These are phyloP conservation scores for Chamaenerion angustifolium DNA, from an alignment of 345 rosid species.

Conservation along the genomic window DNA sequence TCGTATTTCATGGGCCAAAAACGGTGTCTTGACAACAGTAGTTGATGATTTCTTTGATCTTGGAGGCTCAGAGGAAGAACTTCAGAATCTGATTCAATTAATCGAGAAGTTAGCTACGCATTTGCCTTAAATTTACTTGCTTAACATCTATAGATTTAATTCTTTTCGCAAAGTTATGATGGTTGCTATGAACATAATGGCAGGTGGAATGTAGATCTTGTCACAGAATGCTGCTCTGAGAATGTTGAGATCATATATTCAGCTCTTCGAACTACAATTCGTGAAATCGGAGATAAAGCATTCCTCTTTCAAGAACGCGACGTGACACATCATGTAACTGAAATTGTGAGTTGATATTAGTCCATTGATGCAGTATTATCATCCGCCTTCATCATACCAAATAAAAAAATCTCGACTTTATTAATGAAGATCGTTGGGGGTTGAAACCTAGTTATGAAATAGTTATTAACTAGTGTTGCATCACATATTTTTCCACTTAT, in stretches of 20 bases:
- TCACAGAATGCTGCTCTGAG: slow-evolving; percentile 45
- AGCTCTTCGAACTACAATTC: slow-evolving; percentile 49
- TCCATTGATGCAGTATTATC: background rate
- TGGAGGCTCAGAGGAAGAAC: slow-evolving; percentile 72
- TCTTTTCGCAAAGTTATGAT: no score
- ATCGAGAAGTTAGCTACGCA: slow-evolving; percentile 36
- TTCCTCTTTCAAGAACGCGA: slow-evolving; percentile 45
- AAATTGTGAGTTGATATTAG: slow-evolving; percentile 29
- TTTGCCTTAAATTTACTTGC: slow-evolving; percentile 4
- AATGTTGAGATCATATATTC: slow-evolving; percentile 65
- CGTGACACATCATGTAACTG: slow-evolving; percentile 33
- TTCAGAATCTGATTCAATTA: slow-evolving; percentile 48
- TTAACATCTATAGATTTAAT: no score
- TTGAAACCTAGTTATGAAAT: no score
- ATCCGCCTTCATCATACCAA: no score
- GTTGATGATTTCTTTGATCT: slow-evolving; percentile 82
- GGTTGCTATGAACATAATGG: background rate
- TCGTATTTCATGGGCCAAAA: slow-evolving; percentile 91
- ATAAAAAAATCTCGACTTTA: no score
- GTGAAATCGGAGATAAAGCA: slow-evolving; percentile 62
- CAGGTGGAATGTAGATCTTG: slow-evolving; percentile 56
- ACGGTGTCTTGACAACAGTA: slow-evolving; percentile 69
- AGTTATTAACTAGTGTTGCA: no score
- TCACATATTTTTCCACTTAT: no score
- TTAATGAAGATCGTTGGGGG: no score